Conservation (phyloP, 1,139 yeast species). For the Sugiyamaella grinbergsii region DNA sequence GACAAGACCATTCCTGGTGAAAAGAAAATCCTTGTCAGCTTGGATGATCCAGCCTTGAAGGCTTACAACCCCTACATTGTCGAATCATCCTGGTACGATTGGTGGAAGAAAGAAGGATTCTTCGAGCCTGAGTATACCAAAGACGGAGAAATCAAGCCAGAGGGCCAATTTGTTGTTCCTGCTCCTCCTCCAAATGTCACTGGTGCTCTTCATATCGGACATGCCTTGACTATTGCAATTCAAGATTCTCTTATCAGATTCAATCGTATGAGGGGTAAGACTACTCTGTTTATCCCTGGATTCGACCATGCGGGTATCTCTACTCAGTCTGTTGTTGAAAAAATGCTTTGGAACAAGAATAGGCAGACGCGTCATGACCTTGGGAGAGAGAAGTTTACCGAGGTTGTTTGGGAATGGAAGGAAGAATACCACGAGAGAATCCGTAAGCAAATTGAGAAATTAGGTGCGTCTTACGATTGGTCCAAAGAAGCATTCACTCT, state of each 20-base stretch:
- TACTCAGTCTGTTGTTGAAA: slow-evolving; percentile 97
- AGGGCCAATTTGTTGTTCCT: slow-evolving; percentile 86
- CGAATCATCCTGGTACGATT: slow-evolving; percentile 95
- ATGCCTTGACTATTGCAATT: slow-evolving; percentile 91
- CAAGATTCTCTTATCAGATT: slow-evolving; percentile 92
- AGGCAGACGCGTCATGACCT: slow-evolving; percentile 91
- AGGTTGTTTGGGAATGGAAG: slow-evolving; percentile 98
- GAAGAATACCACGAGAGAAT: slow-evolving; percentile 87
- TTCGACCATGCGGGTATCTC: slow-evolving; percentile 99
- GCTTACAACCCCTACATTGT: slow-evolving; percentile 92
- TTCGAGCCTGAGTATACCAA: slow-evolving; percentile 83
- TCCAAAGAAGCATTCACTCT: slow-evolving; percentile 89
- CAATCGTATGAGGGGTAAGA: slow-evolving; percentile 96
- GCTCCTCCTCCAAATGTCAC: slow-evolving; percentile 99
- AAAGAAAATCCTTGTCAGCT: slow-evolving; percentile 78
- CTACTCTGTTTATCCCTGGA: slow-evolving; percentile 91
- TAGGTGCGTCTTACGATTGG: slow-evolving; percentile 99
- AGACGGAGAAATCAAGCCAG: slow-evolving; percentile 75
- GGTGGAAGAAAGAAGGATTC: slow-evolving; percentile 92
- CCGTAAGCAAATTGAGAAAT: slow-evolving; percentile 75
- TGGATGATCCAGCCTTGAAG: slow-evolving; percentile 91
- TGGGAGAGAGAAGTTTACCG: slow-evolving; percentile 87
- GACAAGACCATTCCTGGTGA: slow-evolving; percentile 87
- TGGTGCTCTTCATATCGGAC: slow-evolving; percentile 98
- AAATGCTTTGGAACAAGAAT: slow-evolving; percentile 87